A percentile compares a stretch with the other conserved stretches of the same genome.
These are phyloP conservation scores for Trametes pubescens DNA, from an alignment of 1,284 basidiomycete genomes.

Conservation along the genomic window DNA sequence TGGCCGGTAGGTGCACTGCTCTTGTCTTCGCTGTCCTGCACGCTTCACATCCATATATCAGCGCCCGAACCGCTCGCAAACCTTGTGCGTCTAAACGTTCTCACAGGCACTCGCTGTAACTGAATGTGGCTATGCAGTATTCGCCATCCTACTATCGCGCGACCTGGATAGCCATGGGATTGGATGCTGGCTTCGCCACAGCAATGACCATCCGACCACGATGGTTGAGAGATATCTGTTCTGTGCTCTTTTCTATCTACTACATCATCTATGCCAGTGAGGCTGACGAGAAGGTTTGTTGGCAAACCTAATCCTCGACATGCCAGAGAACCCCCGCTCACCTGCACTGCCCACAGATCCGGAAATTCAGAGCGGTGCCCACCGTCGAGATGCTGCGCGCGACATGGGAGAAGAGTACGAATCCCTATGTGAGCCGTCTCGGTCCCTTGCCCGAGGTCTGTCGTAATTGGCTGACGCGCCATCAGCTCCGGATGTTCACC, in stretches of 20 bases:
- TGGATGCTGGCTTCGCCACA: conserved; percentile 98
- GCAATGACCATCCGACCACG: conserved; percentile 94
- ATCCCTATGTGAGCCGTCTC: conserved; percentile 77
- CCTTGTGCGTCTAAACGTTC: conserved; percentile 61
- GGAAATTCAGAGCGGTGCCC: conserved; percentile 90
- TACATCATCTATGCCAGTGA: conserved; percentile 95
- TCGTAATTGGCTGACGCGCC: conserved; percentile 21
- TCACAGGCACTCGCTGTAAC: background rate
- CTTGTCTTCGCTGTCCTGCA: background rate
- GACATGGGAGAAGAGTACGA: conserved; percentile 97
- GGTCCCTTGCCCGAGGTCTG: conserved; percentile 10
- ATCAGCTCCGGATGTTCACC: conserved; percentile 75
- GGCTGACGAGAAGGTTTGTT: conserved; percentile 88
- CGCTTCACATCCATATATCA: conserved; percentile 42
- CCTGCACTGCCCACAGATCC: conserved; percentile 62
- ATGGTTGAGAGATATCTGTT: conserved; percentile 90
- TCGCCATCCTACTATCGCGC: conserved; percentile 94
- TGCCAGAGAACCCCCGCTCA: conserved; percentile 1
- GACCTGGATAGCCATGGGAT: conserved; percentile 93
- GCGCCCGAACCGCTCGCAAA: conserved; percentile 94
- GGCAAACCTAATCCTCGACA: conserved; percentile 1
- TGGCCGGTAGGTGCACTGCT: conserved; percentile 67
- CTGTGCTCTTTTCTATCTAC: conserved; percentile 87
- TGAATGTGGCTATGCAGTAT: conserved; percentile 62
- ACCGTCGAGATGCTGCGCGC: conserved; percentile 95